These are phyloP conservation scores for Populus nigra DNA, from an alignment of 345 rosid species.

Conservation along the genomic window DNA sequence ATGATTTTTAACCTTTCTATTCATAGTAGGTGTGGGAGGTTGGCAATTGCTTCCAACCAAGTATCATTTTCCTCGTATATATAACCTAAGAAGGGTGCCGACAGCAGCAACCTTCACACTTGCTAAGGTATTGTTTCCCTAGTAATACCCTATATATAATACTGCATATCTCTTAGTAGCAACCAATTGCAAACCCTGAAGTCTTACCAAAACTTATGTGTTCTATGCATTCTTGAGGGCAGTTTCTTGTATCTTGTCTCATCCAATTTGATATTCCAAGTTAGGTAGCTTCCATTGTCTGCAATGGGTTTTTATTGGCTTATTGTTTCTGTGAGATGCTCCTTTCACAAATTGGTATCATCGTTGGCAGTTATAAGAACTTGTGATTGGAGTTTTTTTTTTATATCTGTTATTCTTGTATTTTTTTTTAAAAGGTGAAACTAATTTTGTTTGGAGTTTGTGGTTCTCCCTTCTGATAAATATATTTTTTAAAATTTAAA, in stretches of 20 bases:
- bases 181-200: neutral
- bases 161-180: neutral
- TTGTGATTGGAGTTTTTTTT: too few relatives aligned
- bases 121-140: neutral
- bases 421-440: too few relatives aligned
- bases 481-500: too few relatives aligned
- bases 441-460: rapidly evolving
- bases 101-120: neutral
- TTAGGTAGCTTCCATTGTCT: too few relatives aligned
- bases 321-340: too few relatives aligned
- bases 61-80: neutral
- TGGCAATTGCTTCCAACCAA: conserved; percentile 15
- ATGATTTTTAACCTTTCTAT: neutral
- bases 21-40: conserved; percentile 32
- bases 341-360: neutral
- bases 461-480: rapidly evolving
- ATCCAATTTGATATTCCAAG: too few relatives aligned
- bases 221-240: neutral
- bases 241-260: neutral
- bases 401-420: rapidly evolving
- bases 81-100: neutral
- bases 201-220: neutral
- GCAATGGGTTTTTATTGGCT: too few relatives aligned
- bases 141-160: neutral
- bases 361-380: too few relatives aligned